phyloP scores from a whole-genome alignment of 257 asterid species.

The Coffea canephora region DNA sequence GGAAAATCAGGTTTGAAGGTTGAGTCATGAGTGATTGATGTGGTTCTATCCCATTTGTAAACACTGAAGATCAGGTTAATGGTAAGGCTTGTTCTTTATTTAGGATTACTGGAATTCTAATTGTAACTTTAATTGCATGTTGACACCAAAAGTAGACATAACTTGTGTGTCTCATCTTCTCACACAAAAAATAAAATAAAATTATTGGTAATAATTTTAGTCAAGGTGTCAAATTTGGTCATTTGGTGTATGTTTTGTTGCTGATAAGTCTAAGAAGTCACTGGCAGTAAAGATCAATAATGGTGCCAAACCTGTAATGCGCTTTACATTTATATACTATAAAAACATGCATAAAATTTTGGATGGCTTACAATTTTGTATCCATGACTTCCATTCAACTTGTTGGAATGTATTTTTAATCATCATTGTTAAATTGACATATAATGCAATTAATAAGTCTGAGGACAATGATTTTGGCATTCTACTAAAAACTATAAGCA shows the following conservation, averaged over 20 bases:
- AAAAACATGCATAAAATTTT: no score
- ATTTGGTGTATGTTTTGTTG: background rate
- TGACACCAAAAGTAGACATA: background rate
- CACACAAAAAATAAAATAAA: background rate
- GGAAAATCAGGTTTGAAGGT: background rate
- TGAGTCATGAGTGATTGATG: background rate
- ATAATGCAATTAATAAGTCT: no score
- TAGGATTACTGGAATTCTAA: background rate
- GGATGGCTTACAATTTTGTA: no score
- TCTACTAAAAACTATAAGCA: no score
- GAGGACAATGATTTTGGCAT: no score
- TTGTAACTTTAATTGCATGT: background rate
- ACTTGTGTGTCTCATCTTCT: background rate
- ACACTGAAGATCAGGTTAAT: background rate
- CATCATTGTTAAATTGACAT: no score
- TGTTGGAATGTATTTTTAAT: no score
- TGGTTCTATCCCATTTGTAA: background rate
- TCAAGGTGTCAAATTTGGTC: background rate
- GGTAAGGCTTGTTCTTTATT: constrained; percentile 1
- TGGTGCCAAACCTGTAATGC: background rate
- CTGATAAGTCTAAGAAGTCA: background rate
- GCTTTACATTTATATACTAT: no score
- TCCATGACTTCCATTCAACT: no score
- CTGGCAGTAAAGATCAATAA: background rate
- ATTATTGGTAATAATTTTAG: background rate